Evolutionary conservation across 495 filamentous ascomycete genomes (phyloP).

Genomic region (Lophiostoma macrostomum): DNA sequence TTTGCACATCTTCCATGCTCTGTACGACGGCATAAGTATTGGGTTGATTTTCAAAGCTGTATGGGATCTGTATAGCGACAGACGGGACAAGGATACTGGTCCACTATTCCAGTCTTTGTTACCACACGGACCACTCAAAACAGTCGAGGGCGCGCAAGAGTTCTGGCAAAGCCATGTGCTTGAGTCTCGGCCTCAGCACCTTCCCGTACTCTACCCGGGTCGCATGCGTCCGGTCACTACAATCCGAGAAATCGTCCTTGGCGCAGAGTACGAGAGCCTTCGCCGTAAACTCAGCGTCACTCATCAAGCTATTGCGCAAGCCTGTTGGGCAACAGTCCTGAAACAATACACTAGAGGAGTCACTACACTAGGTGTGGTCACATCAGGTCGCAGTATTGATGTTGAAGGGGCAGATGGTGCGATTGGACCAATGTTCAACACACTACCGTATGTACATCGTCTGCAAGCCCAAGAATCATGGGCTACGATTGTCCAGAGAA

Average conservation of each 20-base stretch:
- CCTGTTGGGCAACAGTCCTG: conserved; percentile 60
- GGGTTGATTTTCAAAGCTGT: conserved; percentile 60
- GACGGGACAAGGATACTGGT: conserved; percentile 28
- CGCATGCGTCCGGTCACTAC: background rate
- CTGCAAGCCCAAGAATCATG: conserved; percentile 49
- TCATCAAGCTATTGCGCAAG: conserved; percentile 70
- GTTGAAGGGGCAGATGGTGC: conserved; percentile 62
- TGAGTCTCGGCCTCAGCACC: conserved; percentile 5
- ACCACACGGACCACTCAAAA: conserved; percentile 56
- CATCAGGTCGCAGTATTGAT: conserved; percentile 67
- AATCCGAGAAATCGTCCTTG: conserved; percentile 4
- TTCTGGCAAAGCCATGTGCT: conserved; percentile 69
- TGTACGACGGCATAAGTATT: conserved; percentile 86
- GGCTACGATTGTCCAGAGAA: conserved; percentile 49
- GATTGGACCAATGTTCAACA: conserved; percentile 89
- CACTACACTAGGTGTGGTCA: conserved; percentile 61
- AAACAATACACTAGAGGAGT: conserved; percentile 42
- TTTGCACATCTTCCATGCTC: conserved; percentile 74
- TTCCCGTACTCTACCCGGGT: background rate
- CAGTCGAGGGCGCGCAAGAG: conserved; percentile 49
- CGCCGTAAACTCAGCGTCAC: conserved; percentile 62
- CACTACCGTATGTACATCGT: conserved; percentile 64
- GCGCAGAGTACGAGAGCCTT: conserved; percentile 39
- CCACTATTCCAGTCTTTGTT: conserved; percentile 54
- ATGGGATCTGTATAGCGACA: conserved; percentile 42